phyloP scores from a whole-genome alignment of 2,329 filamentous ascomycete genomes.

The Colletotrichum theobromicola region DNA sequence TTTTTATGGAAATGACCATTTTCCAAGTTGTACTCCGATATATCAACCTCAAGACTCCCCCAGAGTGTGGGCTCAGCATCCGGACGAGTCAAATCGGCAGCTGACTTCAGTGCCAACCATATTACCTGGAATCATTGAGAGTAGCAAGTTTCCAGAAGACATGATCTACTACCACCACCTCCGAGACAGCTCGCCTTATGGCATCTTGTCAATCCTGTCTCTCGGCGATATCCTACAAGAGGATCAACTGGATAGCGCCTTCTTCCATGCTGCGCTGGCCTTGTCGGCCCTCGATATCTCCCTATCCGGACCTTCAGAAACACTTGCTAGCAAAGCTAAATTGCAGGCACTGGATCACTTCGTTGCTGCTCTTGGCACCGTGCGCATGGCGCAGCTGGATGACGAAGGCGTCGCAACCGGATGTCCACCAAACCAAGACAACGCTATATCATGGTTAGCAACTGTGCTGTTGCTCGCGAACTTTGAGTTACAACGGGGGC shows the following conservation, averaged over 20 bases:
- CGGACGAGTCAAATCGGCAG: not conserved
- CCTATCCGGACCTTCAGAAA: not conserved
- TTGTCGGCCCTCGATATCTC: not conserved
- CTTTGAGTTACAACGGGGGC: slow-evolving; percentile 3
- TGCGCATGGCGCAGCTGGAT: slow-evolving; percentile 1
- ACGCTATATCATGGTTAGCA: not conserved
- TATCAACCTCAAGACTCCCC: not conserved
- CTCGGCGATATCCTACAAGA: not conserved
- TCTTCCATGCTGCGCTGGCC: not conserved
- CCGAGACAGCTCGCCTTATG: not conserved
- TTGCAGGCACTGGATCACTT: slow-evolving; percentile 9
- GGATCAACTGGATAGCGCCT: not conserved
- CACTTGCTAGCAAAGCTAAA: not conserved
- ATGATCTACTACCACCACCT: slow-evolving; percentile 3
- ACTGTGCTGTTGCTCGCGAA: not conserved
- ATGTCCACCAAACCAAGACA: not conserved
- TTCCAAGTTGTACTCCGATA: not conserved
- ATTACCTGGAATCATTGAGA: not conserved
- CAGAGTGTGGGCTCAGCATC: not conserved
- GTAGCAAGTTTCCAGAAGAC: slow-evolving; percentile 5
- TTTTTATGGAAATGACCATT: not conserved
- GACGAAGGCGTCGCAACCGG: not conserved
- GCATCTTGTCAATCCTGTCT: not conserved
- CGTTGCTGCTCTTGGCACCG: not conserved
- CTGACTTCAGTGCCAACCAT: not conserved